Percentiles rank a stretch among this genome's conserved stretches.
Evolutionary conservation across 768 basidiomycete species (phyloP).

Genomic region (Mycena chlorophos): DNA sequence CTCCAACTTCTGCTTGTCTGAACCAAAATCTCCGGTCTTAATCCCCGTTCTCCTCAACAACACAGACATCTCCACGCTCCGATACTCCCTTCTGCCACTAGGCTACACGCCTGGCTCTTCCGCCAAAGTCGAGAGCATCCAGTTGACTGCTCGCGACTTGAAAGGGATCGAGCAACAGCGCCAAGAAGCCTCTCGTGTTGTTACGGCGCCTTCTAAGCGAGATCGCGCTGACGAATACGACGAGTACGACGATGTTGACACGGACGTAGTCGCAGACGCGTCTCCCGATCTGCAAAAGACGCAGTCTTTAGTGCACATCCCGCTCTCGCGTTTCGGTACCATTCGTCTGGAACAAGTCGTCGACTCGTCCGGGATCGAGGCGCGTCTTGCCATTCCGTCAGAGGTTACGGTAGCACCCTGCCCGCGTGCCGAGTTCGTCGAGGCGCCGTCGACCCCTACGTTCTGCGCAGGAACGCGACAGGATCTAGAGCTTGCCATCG

Average conservation of each 20-base stretch:
- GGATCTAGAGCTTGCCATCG: constrained; percentile 57
- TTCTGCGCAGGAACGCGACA: constrained; percentile 72
- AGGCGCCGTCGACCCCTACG: constrained; percentile 39
- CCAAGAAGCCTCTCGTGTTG: constrained; percentile 45
- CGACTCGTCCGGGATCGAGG: constrained; percentile 69
- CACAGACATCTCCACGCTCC: constrained; percentile 69
- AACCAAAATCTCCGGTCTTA: constrained; percentile 53
- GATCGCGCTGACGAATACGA: constrained; percentile 54
- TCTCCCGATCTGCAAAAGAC: constrained; percentile 63
- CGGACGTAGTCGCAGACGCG: constrained; percentile 38
- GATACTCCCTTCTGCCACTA: constrained; percentile 73
- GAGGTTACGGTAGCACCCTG: constrained; percentile 80
- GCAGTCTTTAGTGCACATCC: constrained; percentile 73
- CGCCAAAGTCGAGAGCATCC: constrained; percentile 52
- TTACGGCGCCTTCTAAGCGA: constrained; percentile 26
- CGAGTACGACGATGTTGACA: constrained; percentile 73
- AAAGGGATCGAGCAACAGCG: constrained; percentile 65
- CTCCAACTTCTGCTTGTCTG: constrained; percentile 71
- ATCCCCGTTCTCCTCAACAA: constrained; percentile 90
- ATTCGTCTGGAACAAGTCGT: constrained; percentile 73
- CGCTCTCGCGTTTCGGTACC: constrained; percentile 69
- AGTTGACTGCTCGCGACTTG: constrained; percentile 63
- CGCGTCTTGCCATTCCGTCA: constrained; percentile 63
- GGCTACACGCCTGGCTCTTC: constrained; percentile 42
- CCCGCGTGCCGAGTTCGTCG: constrained; percentile 69